Percentiles rank a stretch among this genome's conserved stretches.
phyloP scores from a whole-genome alignment of 192 early-diverging fungal species.

The Kickxella alabastrina region DNA sequence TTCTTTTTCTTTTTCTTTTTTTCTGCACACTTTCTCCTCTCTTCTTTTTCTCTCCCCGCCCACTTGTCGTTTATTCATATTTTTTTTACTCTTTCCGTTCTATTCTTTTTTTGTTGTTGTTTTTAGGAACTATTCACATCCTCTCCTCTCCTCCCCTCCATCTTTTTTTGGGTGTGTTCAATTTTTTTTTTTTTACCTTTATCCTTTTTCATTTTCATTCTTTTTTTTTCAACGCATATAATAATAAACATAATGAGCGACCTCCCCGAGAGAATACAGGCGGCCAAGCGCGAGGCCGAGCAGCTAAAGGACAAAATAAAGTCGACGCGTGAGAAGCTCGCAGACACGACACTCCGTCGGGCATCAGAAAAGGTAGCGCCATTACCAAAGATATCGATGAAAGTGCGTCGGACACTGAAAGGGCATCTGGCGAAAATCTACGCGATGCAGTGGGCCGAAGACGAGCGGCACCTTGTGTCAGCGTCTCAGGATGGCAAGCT shows the following conservation, averaged over 20 bases:
- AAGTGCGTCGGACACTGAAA: slow-evolving; percentile 93
- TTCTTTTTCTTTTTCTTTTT: neutral
- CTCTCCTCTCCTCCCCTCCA: neutral
- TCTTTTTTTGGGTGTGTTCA: neutral
- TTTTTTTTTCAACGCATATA: neutral
- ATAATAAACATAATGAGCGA: slow-evolving; percentile 53
- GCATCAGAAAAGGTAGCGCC: slow-evolving; percentile 84
- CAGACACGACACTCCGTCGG: slow-evolving; percentile 86
- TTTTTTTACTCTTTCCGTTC: neutral
- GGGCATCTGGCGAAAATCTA: slow-evolving; percentile 99
- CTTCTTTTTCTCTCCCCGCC: slow-evolving; percentile 2
- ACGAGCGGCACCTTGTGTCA: slow-evolving; percentile 95
- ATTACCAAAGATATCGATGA: slow-evolving; percentile 88
- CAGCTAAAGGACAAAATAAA: slow-evolving; percentile 93
- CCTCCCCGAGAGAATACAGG: slow-evolving; percentile 83
- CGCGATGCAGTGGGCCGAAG: slow-evolving; percentile 98
- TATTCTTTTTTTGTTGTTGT: slow-evolving; percentile 2
- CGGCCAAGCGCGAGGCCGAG: slow-evolving; percentile 93
- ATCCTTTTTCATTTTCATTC: neutral
- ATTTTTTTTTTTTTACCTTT: neutral
- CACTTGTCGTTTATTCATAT: slow-evolving; percentile 1
- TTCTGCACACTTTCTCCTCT: neutral
- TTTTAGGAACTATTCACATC: slow-evolving; percentile 3
- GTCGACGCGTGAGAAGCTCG: slow-evolving; percentile 88
- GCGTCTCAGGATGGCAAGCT: slow-evolving; percentile 99